These are phyloP conservation scores for Talaromyces rugulosus DNA, from an alignment of 2,329 filamentous ascomycete genomes.

Conservation along the genomic window DNA sequence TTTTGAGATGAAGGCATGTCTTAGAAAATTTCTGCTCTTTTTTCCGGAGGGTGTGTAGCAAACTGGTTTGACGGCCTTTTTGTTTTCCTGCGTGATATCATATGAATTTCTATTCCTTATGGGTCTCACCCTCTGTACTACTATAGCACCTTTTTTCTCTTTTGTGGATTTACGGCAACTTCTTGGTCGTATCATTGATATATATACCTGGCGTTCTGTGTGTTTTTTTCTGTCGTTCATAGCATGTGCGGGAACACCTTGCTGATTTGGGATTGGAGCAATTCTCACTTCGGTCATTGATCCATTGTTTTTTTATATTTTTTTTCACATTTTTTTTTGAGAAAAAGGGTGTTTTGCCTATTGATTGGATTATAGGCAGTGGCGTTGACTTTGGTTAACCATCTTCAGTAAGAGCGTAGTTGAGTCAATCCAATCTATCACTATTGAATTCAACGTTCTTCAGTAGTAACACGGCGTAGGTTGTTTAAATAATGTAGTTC, in stretches of 20 bases:
- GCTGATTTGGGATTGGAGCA: constrained; percentile 1
- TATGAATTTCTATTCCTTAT: background rate
- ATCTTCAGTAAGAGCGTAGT: background rate
- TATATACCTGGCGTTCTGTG: background rate
- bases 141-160: background rate
- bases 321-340: background rate
- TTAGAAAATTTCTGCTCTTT: constrained; percentile 7
- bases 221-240: background rate
- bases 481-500: too few species aligned
- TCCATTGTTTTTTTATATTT: background rate
- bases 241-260: background rate
- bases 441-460: background rate
- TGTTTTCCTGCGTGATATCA: background rate
- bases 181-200: background rate
- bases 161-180: background rate
- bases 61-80: background rate
- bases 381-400: background rate
- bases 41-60: background rate
- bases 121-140: background rate
- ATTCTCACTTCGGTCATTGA: background rate
- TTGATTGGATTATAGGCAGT: background rate
- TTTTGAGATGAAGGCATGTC: constrained; percentile 36
- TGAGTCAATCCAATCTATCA: background rate
- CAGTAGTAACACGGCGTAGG: background rate
- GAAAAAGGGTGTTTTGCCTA: background rate